A percentile compares a stretch with the other conserved stretches of the same genome.
phyloP scores from a whole-genome alignment of 192 early-diverging fungal genomes.

The Coemansia sp. region DNA sequence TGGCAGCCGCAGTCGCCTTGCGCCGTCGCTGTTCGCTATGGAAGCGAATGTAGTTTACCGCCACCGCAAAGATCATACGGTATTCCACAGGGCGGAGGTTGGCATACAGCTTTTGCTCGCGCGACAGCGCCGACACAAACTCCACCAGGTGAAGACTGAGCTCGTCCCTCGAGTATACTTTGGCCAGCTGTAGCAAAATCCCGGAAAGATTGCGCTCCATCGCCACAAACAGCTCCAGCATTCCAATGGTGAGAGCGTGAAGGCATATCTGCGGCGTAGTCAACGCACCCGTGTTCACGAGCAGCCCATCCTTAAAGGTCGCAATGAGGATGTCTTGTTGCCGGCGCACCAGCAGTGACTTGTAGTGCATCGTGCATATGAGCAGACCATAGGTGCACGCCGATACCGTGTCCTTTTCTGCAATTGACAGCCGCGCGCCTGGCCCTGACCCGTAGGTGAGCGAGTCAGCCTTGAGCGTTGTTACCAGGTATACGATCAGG shows the following conservation, averaged over 20 bases:
- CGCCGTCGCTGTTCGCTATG: slow-evolving; percentile 52
- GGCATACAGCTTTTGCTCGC: slow-evolving; percentile 73
- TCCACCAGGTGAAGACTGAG: slow-evolving; percentile 88
- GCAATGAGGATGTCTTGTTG: slow-evolving; percentile 72
- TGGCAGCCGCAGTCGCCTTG: slow-evolving; percentile 14
- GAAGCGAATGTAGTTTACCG: slow-evolving; percentile 79
- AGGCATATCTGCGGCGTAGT: slow-evolving; percentile 79
- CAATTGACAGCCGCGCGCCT: slow-evolving; percentile 14
- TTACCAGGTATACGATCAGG: slow-evolving; percentile 68
- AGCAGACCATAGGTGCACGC: slow-evolving; percentile 33
- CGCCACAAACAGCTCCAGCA: slow-evolving; percentile 79
- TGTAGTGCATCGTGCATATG: slow-evolving; percentile 46
- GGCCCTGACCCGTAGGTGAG: slow-evolving; percentile 19
- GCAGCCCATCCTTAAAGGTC: slow-evolving; percentile 77
- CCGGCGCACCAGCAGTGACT: slow-evolving; percentile 64
- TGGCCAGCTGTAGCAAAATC: slow-evolving; percentile 76
- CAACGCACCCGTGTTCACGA: slow-evolving; percentile 58
- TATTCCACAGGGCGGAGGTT: slow-evolving; percentile 83
- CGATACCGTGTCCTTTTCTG: slow-evolving; percentile 25
- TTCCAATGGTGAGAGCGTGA: slow-evolving; percentile 76
- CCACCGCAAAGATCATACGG: slow-evolving; percentile 89
- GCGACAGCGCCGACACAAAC: slow-evolving; percentile 88
- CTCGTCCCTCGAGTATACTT: slow-evolving; percentile 76
- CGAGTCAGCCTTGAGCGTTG: slow-evolving; percentile 56
- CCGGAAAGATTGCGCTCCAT: slow-evolving; percentile 74